A percentile compares a stretch with the other conserved stretches of the same genome.
Evolutionary conservation across 805 yeast species (phyloP).

Genomic region (Cyberlindnera euphorbiae): DNA sequence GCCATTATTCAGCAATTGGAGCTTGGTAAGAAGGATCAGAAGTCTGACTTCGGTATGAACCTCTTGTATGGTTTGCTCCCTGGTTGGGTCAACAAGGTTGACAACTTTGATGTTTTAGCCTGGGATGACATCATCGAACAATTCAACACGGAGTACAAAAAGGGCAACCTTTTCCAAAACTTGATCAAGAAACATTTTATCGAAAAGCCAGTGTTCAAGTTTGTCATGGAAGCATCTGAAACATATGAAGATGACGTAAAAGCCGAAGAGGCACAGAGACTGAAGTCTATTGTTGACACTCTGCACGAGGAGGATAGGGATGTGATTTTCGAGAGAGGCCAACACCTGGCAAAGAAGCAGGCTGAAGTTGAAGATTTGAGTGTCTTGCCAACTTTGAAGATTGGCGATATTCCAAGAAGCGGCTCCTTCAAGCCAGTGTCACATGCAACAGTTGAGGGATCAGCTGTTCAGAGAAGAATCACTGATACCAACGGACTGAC

Average conservation of each 20-base stretch:
- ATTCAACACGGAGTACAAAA: constrained; percentile 58
- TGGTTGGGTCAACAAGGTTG: constrained; percentile 78
- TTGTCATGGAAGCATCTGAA: constrained; percentile 69
- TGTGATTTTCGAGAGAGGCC: constrained; percentile 55
- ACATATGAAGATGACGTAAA: constrained; percentile 46
- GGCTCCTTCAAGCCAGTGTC: constrained; percentile 37
- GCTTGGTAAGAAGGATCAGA: constrained; percentile 76
- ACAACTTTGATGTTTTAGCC: constrained; percentile 64
- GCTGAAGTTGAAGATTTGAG: constrained; percentile 66
- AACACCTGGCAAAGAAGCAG: constrained; percentile 57
- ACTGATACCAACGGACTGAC: constrained; percentile 78
- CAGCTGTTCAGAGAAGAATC: constrained; percentile 39
- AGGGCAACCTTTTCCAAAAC: constrained; percentile 54
- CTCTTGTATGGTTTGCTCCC: constrained; percentile 71
- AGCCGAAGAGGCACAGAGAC: constrained; percentile 51
- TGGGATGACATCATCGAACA: constrained; percentile 54
- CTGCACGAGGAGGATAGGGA: constrained; percentile 54
- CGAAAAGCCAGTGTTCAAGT: constrained; percentile 56
- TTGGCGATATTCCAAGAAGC: constrained; percentile 63
- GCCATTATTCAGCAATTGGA: constrained; percentile 90
- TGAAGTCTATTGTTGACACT: constrained; percentile 37
- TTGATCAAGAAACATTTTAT: constrained; percentile 51
- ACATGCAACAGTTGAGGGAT: constrained; percentile 25
- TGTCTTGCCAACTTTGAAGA: constrained; percentile 71
- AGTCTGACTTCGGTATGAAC: constrained; percentile 84